A percentile compares a stretch with the other conserved stretches of the same genome.
These are phyloP conservation scores for Mycena maculata DNA, from an alignment of 768 basidiomycete genomes.

Conservation along the genomic window DNA sequence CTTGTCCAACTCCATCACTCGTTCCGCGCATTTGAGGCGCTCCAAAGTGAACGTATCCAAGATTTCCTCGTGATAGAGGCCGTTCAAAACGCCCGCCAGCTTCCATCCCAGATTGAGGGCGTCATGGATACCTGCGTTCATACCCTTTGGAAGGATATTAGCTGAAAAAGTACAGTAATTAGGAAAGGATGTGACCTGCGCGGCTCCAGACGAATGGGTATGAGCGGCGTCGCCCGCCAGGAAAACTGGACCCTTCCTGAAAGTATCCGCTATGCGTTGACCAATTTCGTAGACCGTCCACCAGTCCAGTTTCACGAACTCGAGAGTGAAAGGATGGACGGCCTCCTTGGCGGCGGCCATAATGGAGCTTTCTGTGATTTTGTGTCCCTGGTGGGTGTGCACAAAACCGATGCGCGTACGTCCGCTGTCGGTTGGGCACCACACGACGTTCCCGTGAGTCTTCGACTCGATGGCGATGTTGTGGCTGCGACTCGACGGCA, in stretches of 20 bases:
- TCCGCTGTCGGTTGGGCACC: constrained; percentile 16
- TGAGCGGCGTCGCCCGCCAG: constrained; percentile 23
- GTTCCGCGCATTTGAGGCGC: constrained; percentile 5
- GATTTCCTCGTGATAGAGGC: constrained; percentile 5
- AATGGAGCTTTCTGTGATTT: constrained; percentile 25
- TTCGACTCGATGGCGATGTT: constrained; percentile 8
- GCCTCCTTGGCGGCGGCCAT: constrained; percentile 28
- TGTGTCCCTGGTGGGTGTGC: constrained; percentile 1
- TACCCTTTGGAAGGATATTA: background rate
- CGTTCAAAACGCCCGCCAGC: constrained; percentile 14
- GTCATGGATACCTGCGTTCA: constrained; percentile 25
- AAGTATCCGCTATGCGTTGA: constrained; percentile 18
- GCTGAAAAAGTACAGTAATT: background rate
- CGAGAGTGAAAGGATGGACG: constrained; percentile 29
- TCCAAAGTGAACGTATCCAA: constrained; percentile 23
- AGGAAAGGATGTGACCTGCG: constrained; percentile 1
- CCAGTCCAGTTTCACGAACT: constrained; percentile 32
- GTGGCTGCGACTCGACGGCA: background rate
- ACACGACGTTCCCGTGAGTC: constrained; percentile 17
- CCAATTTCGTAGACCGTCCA: constrained; percentile 32
- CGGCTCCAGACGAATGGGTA: constrained; percentile 18
- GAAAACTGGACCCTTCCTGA: constrained; percentile 14
- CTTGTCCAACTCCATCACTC: constrained; percentile 12
- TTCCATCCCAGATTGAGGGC: constrained; percentile 28
- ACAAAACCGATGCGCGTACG: constrained; percentile 26